These are phyloP conservation scores for Exophiala lecanii-corni DNA, from an alignment of 2,329 filamentous ascomycete genomes.

Conservation along the genomic window DNA sequence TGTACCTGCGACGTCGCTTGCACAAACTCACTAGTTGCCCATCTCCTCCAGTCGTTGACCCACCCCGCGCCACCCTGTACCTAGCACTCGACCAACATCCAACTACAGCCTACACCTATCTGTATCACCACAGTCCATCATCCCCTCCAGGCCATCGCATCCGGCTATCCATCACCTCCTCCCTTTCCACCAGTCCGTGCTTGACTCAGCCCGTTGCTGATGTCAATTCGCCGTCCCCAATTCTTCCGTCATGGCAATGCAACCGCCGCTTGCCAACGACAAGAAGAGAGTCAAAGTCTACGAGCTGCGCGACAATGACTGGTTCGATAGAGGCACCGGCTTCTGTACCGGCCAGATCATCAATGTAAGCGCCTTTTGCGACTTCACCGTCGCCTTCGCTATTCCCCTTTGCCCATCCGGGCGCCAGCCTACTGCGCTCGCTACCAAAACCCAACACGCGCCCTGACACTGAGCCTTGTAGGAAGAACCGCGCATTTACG, in stretches of 20 bases:
- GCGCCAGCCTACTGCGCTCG: background rate
- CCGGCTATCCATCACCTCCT: background rate
- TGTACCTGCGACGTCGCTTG: too few relatives aligned
- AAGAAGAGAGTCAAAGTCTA: conserved; percentile 88
- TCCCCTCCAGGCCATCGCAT: background rate
- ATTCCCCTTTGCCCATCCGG: background rate
- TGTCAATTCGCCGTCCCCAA: conserved; percentile 20
- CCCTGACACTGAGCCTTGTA: conserved; percentile 30
- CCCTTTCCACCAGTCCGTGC: conserved; percentile 9
- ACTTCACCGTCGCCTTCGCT: background rate
- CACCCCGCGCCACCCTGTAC: conserved; percentile 1
- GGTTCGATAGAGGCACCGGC: conserved; percentile 95
- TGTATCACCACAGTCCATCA: conserved; percentile 1
- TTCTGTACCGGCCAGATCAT: conserved; percentile 79
- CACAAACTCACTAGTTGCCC: too few relatives aligned
- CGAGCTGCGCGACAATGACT: conserved; percentile 96
- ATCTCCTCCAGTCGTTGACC: too few relatives aligned
- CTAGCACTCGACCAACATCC: background rate
- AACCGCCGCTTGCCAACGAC: conserved; percentile 45
- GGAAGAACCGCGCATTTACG: conserved; percentile 82
- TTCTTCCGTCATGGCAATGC: conserved; percentile 40
- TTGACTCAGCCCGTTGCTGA: conserved; percentile 15
- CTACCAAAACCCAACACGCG: conserved; percentile 1
- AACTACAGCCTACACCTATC: background rate
- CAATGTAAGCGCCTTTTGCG: conserved; percentile 53